Conservation (phyloP, 2,329 filamentous ascomycete genomes). For the Zopfia rhizophila region DNA sequence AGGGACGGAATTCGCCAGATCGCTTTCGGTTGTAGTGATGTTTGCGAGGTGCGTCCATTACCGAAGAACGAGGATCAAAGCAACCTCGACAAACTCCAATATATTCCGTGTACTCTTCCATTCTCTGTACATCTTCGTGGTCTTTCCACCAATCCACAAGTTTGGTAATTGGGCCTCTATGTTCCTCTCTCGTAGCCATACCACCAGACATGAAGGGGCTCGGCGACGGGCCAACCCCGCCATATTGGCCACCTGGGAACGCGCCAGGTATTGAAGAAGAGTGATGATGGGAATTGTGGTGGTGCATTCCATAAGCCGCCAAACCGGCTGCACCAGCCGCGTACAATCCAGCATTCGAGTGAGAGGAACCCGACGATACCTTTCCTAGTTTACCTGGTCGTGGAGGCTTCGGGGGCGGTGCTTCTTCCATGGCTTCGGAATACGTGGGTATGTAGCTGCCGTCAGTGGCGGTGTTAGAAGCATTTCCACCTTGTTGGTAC, state of each 20-base stretch:
- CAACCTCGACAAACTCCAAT: constrained; percentile 74
- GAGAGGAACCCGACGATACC: constrained; percentile 54
- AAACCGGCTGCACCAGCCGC: constrained; percentile 59
- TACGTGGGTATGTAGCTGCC: constrained; percentile 47
- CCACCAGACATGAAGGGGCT: constrained; percentile 40
- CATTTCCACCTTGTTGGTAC: constrained; percentile 42
- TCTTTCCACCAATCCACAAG: constrained; percentile 71
- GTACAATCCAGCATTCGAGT: constrained; percentile 57
- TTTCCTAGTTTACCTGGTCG: constrained; percentile 55
- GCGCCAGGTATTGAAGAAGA: constrained; percentile 41
- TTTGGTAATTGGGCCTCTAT: constrained; percentile 65
- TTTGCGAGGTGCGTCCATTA: constrained; percentile 67
- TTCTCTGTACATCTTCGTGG: constrained; percentile 71
- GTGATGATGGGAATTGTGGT: constrained; percentile 50
- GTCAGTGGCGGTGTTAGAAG: constrained; percentile 41
- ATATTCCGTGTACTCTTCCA: constrained; percentile 74
- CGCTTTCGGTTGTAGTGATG: constrained; percentile 65
- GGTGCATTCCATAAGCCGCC: constrained; percentile 58
- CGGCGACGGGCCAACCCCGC: constrained; percentile 28
- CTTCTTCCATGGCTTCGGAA: constrained; percentile 34
- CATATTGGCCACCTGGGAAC: constrained; percentile 37
- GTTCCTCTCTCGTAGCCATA: constrained; percentile 61
- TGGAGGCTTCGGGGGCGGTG: constrained; percentile 45
- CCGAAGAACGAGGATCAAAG: constrained; percentile 69
- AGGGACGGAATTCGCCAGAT: constrained; percentile 56